Evolutionary conservation across 495 filamentous ascomycete species (phyloP), one percentile per base, ranked within the genome.

Genomic region (Neurospora sp.): DNA sequence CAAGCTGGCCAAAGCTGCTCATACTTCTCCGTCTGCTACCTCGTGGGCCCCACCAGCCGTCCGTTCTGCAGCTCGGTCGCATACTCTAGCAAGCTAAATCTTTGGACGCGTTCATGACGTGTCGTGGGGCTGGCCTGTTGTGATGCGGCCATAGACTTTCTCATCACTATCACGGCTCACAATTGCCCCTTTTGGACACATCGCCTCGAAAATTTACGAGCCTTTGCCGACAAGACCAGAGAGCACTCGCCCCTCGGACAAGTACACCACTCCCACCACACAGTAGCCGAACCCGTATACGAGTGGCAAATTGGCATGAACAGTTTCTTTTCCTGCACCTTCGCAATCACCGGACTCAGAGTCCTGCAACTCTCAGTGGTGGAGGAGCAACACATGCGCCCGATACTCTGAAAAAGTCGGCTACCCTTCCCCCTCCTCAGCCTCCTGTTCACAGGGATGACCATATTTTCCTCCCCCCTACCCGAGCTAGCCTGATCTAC

Each of bases 81-180:
- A 37, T 65, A 18, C 27, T 65, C 27, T 16, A 65, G 53, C 53
- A 65, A 35, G 53, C 27, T 65, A 14, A 31, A 9, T 18, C 27
- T 35, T n/a, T 65, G 53, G 14, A 31, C 53, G 27, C 53, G 53
- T 65, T 65, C 53, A 69, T 76, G 76, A 78, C 75, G 77, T 79
- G 75, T 65, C 53, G 71, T 68, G 77, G 78, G 77, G 74, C 42
- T 72, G 78, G 78, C 75, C 78, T 74, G 74, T 31, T 48, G 37
- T 37, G 68, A 70, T 79, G 77, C 78, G 78, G 74, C 78, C 78
- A 73, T 61, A 41, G 38, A 31, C 72, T 70, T 61, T 70, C 72
- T 59, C 69, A 68, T 76, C 76, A 76, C 76, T 71, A 65, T 65
- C 53, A 65, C 53, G 53, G 31, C 53, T 31, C 53, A 31, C 53